Evolutionary conservation across 495 filamentous ascomycete genomes (phyloP).

Genomic region (Xylaria flabelliformis): DNA sequence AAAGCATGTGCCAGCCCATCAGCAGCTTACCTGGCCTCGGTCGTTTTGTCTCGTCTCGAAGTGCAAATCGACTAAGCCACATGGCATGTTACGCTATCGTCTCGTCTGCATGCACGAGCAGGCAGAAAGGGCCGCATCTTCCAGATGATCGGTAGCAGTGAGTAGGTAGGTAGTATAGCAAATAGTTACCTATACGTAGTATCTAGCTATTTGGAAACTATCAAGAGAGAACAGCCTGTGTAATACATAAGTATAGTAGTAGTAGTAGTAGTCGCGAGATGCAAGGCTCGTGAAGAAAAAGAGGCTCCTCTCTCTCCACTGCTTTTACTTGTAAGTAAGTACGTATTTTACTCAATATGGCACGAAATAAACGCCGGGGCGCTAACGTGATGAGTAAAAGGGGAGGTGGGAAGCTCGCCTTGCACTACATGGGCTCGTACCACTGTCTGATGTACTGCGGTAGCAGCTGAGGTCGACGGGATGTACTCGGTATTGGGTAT

Average conservation of each 20-base stretch:
- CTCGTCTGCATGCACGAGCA: neutral
- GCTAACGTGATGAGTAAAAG: constrained; percentile 19
- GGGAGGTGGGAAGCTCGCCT: neutral
- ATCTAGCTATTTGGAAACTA: neutral
- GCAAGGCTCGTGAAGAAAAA: constrained; percentile 21
- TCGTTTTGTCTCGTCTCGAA: neutral
- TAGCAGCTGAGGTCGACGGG: neutral
- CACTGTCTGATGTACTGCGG: neutral
- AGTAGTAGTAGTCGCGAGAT: neutral
- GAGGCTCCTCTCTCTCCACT: constrained; percentile 2
- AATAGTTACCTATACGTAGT: neutral
- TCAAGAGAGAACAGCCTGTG: neutral
- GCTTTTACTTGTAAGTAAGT: too few relatives aligned
- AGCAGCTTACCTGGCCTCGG: constrained; percentile 3
- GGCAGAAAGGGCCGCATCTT: neutral
- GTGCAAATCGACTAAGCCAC: constrained; percentile 11
- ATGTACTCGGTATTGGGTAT: neutral
- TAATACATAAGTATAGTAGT: neutral
- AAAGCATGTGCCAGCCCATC: neutral
- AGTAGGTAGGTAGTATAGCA: neutral
- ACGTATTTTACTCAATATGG: neutral
- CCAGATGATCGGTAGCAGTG: neutral
- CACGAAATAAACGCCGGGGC: constrained; percentile 1
- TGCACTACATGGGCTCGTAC: constrained; percentile 3
- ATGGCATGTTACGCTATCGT: neutral